Conservation (phyloP, 306 rosid genomes). For the Albizia julibrissin region DNA sequence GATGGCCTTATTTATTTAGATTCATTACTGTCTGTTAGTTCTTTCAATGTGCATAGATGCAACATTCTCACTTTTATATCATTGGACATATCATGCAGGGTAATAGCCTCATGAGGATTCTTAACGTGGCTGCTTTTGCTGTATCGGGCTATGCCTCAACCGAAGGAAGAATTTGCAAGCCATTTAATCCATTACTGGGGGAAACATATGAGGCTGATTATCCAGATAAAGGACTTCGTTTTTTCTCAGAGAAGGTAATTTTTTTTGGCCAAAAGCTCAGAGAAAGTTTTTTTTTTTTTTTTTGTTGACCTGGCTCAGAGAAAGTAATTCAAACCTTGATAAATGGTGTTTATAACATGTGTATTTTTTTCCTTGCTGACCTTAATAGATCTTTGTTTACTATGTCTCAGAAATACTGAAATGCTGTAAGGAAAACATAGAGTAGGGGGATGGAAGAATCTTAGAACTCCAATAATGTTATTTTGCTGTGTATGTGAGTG, state of each 20-base stretch:
- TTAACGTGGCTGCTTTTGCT: constrained; percentile 98
- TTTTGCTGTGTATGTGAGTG: background rate
- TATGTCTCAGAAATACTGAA: background rate
- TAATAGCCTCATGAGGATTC: constrained; percentile 86
- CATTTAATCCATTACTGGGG: constrained; percentile 91
- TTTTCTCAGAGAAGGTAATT: constrained; percentile 82
- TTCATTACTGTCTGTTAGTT: constrained; percentile 13
- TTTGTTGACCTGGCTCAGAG: too few species aligned
- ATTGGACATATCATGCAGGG: constrained; percentile 58
- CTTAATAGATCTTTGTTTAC: background rate
- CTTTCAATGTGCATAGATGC: constrained; percentile 7
- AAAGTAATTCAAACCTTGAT: constrained; percentile 49
- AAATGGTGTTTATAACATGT: background rate
- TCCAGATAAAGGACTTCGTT: constrained; percentile 86
- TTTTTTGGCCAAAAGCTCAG: constrained; percentile 37
- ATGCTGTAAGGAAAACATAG: background rate
- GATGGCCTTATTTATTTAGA: background rate
- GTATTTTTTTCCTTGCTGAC: background rate
- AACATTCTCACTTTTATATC: constrained; percentile 1
- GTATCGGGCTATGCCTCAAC: constrained; percentile 97
- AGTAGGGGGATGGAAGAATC: background rate
- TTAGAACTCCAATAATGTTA: background rate
- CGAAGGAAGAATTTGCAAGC: constrained; percentile 93
- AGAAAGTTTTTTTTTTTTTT: too few species aligned
- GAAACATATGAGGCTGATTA: constrained; percentile 95